A percentile compares a stretch with the other conserved stretches of the same genome.
Evolutionary conservation across 1,284 basidiomycete genomes (phyloP).

Genomic region (Gymnopus androsaceus): DNA sequence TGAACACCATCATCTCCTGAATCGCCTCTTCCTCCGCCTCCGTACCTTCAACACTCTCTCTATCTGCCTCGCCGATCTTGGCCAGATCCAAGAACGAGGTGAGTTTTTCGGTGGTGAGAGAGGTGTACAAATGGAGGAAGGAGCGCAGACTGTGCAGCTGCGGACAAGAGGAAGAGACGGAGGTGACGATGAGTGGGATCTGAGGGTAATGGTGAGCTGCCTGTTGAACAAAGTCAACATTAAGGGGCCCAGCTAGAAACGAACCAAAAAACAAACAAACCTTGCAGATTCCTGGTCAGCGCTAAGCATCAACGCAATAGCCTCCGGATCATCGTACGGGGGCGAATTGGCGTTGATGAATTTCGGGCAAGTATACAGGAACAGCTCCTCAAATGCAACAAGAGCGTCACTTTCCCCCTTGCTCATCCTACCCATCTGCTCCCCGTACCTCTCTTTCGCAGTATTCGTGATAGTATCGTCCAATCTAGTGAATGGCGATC

Average conservation of each 20-base stretch:
- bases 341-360: slow-evolving; percentile 95
- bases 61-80: neutral
- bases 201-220: slow-evolving; percentile 23
- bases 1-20: slow-evolving; percentile 96
- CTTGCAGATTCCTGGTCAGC: slow-evolving; percentile 35
- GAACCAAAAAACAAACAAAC: neutral
- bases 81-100: slow-evolving; percentile 78
- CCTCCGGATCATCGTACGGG: slow-evolving; percentile 82
- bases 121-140: slow-evolving; percentile 95
- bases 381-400: too few relatives aligned
- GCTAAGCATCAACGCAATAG: slow-evolving; percentile 52
- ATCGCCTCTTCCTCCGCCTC: slow-evolving; percentile 54
- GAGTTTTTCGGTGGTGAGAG: slow-evolving; percentile 88
- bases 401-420: too few relatives aligned
- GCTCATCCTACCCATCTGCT: too few relatives aligned
- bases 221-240: slow-evolving; percentile 24
- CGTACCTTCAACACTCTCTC: too few relatives aligned
- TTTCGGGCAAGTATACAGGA: slow-evolving; percentile 95
- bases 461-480: too few relatives aligned
- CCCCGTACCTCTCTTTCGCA: too few relatives aligned
- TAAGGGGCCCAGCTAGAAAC: slow-evolving; percentile 32
- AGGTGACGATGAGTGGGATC: slow-evolving; percentile 89
- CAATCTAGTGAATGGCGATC: too few relatives aligned
- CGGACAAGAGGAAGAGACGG: slow-evolving; percentile 78
- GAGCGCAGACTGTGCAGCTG: slow-evolving; percentile 77